Conservation (phyloP, 768 basidiomycete species). For the Russula lepida region DNA sequence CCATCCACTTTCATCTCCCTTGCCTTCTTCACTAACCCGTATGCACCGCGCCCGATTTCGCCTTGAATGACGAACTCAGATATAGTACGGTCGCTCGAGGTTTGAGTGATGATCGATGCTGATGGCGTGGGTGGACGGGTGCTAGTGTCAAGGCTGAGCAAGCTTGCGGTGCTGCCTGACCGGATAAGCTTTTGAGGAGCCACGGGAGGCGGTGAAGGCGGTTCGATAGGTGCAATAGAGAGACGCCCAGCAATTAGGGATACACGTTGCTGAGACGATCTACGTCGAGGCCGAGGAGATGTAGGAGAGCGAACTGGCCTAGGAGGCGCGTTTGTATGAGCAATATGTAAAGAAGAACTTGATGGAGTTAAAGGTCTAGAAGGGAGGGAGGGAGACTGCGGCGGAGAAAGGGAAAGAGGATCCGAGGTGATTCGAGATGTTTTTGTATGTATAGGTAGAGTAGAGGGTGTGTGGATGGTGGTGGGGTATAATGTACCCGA, state of each 20-base stretch:
- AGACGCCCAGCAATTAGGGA: conserved; percentile 79
- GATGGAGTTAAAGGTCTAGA: conserved; percentile 24
- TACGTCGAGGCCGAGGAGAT: conserved; percentile 56
- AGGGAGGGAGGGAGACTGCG: conserved; percentile 23
- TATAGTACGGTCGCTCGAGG: conserved; percentile 56
- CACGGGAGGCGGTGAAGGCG: conserved; percentile 54
- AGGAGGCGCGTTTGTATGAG: conserved; percentile 29
- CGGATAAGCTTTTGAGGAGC: conserved; percentile 58
- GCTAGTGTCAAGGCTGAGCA: conserved; percentile 50
- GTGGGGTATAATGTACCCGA: conserved; percentile 25
- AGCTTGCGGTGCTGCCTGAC: conserved; percentile 52
- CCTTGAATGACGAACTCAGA: conserved; percentile 78
- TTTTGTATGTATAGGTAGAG: conserved; percentile 8
- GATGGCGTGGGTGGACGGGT: conserved; percentile 57
- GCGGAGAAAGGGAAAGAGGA: conserved; percentile 26
- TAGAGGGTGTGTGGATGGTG: conserved; percentile 15
- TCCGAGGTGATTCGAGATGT: conserved; percentile 23
- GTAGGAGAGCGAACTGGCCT: conserved; percentile 37
- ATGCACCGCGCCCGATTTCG: conserved; percentile 90
- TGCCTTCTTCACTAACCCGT: conserved; percentile 88
- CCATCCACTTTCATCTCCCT: conserved; percentile 70
- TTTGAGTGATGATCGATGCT: conserved; percentile 36
- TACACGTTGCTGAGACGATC: conserved; percentile 79
- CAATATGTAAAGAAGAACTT: conserved; percentile 24
- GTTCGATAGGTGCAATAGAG: conserved; percentile 66